Conservation (phyloP, 2,329 filamentous ascomycete species). For the Cladobotryum mycophilum region DNA sequence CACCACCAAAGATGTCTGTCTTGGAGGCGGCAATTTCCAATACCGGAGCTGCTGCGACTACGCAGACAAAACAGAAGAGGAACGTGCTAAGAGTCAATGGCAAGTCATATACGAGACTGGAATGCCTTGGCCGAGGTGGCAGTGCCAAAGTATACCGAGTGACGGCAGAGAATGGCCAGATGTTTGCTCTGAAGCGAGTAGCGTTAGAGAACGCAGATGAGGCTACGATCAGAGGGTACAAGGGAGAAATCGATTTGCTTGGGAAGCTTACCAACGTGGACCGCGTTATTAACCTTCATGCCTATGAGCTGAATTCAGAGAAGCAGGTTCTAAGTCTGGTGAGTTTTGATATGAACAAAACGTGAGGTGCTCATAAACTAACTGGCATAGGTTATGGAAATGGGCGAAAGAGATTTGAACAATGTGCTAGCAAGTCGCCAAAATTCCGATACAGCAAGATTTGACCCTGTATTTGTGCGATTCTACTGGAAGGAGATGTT, state of each 20-base stretch:
- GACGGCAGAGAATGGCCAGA: slow-evolving; percentile 93
- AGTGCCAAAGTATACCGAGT: slow-evolving; percentile 94
- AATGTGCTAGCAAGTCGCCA: slow-evolving; percentile 71
- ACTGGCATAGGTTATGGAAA: slow-evolving; percentile 74
- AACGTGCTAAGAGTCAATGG: slow-evolving; percentile 85
- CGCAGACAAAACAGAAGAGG: slow-evolving; percentile 67
- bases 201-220: slow-evolving; percentile 87
- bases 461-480: slow-evolving; percentile 88
- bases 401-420: slow-evolving; percentile 89
- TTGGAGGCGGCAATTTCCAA: slow-evolving; percentile 84
- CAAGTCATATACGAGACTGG: slow-evolving; percentile 82
- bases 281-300: slow-evolving; percentile 81
- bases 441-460: slow-evolving; percentile 64
- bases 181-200: slow-evolving; percentile 90
- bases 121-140: slow-evolving; percentile 85
- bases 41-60: slow-evolving; percentile 71
- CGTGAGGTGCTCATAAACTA: background rate
- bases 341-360: slow-evolving; percentile 30
- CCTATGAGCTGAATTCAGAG: slow-evolving; percentile 89
- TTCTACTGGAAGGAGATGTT: slow-evolving; percentile 99
- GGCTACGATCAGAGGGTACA: slow-evolving; percentile 74
- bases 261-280: slow-evolving; percentile 77
- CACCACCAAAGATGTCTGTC: slow-evolving; percentile 93
- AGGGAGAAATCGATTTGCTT: slow-evolving; percentile 90
- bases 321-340: slow-evolving; percentile 84